Percentiles rank a stretch among this genome's conserved stretches.
Conservation (phyloP, 495 filamentous ascomycete species). For the Aspergillus nanangensis region DNA sequence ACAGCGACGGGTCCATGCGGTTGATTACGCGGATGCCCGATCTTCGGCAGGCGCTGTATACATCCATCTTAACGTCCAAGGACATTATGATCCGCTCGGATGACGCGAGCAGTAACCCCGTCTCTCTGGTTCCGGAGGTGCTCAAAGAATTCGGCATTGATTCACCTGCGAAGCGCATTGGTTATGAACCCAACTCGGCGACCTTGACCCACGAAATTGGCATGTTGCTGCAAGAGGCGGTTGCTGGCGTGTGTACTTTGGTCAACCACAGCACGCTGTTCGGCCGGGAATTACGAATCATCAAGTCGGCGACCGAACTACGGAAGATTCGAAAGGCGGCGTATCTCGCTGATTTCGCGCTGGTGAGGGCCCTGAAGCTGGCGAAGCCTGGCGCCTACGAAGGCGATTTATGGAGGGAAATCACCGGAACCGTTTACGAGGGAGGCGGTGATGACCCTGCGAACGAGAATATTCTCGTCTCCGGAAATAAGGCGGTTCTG, state of each 20-base stretch:
- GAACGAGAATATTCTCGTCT: slow-evolving; percentile 24
- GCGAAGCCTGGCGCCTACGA: slow-evolving; percentile 22
- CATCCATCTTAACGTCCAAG: slow-evolving; percentile 13
- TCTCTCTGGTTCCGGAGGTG: slow-evolving; percentile 18
- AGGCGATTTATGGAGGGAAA: slow-evolving; percentile 21
- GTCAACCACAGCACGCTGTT: slow-evolving; percentile 18
- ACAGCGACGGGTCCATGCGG: slow-evolving; percentile 18
- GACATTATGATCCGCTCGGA: slow-evolving; percentile 20
- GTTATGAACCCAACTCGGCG: slow-evolving; percentile 19
- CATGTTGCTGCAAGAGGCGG: slow-evolving; percentile 14
- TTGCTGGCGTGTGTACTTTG: slow-evolving; percentile 13
- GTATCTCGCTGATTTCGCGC: slow-evolving; percentile 20
- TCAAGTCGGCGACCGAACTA: slow-evolving; percentile 19
- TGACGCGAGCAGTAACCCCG: slow-evolving; percentile 18
- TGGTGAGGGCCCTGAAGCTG: slow-evolving; percentile 16
- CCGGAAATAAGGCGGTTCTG: slow-evolving; percentile 22
- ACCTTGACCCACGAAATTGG: slow-evolving; percentile 15
- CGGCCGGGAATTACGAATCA: slow-evolving; percentile 16
- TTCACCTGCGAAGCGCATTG: slow-evolving; percentile 14
- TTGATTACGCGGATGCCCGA: slow-evolving; percentile 21
- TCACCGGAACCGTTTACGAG: slow-evolving; percentile 18
- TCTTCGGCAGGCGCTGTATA: slow-evolving; percentile 20
- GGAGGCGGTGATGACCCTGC: slow-evolving; percentile 21
- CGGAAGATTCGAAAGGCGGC: slow-evolving; percentile 22
- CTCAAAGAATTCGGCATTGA: slow-evolving; percentile 18